Base-by-base conservation (phyloP, 2,329 filamentous ascomycete species). In the Fusarium duplospermum region DNA sequence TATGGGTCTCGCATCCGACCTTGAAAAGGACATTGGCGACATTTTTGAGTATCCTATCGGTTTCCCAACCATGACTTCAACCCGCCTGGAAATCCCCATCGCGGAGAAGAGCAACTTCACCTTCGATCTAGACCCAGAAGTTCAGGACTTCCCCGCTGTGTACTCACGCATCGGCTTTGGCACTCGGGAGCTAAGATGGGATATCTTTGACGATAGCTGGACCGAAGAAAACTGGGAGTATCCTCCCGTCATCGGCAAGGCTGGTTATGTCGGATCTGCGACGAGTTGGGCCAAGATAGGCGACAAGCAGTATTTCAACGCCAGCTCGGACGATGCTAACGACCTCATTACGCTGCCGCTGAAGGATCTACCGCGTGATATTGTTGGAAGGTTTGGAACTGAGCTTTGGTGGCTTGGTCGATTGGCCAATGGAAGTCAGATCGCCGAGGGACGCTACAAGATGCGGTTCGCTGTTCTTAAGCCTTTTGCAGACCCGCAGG, bases 321-420 rank as follows among this genome's bases (percentile, higher is more conserved):
- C 22, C 6, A 58, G 33, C 18, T 24, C 33, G 3, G 56, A 58
- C 5, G 56, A 58, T 27, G 14, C 35, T 16, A 58, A 40, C 14
- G 56, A 58, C 13, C 56, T 58, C 2, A 58, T 58, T 16, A 16
- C 56, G 3, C n/a, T 66, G 45, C 63, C 63, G 8, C n/a, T 62
- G 42, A 16, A 6, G 14, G 57, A 66, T 27, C 18, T 62, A 2
- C 35, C 63, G 11, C 63, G 63, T 14, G 59, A 60, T 11, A 61
- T 66, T 45, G 57, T 62, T 4, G 63, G 63, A 33, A n/a, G 47
- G 22, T 7, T 7, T n/a, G 63, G 63, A 13, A 66, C 63, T 20
- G 63, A 64, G 75, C 40, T 80, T 24, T 68, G 65, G 65, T 71
- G 69, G 69, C 42, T 71, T 8, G 69, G 69, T 10, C 40, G 45